A percentile compares a stretch with the other conserved stretches of the same genome.
phyloP scores from a whole-genome alignment of 768 basidiomycete species.

The Lactifluus rugatus region DNA sequence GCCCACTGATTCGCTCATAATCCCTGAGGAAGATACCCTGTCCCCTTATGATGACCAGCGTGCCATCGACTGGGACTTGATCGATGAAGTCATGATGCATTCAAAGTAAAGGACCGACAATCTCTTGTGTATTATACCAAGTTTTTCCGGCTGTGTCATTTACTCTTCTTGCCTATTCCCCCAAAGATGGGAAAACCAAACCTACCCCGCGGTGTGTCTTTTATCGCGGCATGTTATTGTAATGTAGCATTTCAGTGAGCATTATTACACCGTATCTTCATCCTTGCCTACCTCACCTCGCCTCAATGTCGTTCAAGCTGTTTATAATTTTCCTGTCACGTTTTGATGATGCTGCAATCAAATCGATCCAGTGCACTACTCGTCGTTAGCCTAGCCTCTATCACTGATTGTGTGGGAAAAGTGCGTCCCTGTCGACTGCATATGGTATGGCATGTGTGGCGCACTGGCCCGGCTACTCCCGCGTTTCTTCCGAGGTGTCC shows the following conservation, averaged over 20 bases:
- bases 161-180: not conserved
- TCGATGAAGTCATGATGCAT: slow-evolving; percentile 18
- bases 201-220: not conserved
- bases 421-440: not conserved
- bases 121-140: not conserved
- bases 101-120: not conserved
- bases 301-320: not conserved
- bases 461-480: not conserved
- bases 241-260: not conserved
- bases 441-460: not conserved
- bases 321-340: not conserved
- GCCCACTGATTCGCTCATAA: not conserved
- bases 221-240: not conserved
- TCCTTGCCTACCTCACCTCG: not conserved
- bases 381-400: not conserved
- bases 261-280: not conserved
- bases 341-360: not conserved
- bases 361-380: not conserved
- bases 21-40: not conserved
- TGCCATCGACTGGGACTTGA: slow-evolving; percentile 19
- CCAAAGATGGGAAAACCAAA: not conserved
- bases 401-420: not conserved
- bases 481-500: not conserved
- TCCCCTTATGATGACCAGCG: slow-evolving; percentile 8
- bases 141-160: not conserved